Percentiles rank a stretch among this genome's conserved stretches.
Conservation (phyloP, 2,329 filamentous ascomycete species). For the Cryphonectria carpinicola region DNA sequence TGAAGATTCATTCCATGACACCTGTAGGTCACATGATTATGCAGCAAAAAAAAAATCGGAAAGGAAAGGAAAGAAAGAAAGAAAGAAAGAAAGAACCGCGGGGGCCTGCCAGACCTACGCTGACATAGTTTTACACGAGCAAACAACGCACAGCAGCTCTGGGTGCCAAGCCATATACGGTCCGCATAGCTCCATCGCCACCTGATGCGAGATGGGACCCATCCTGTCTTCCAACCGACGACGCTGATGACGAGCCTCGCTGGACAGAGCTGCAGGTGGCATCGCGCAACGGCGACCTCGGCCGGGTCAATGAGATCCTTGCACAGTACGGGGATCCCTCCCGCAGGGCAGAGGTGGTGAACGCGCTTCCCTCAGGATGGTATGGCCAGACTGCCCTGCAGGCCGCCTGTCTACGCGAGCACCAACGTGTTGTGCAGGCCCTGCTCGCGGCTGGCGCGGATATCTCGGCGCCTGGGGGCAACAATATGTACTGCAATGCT, state of each 20-base stretch:
- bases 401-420: conserved; percentile 39
- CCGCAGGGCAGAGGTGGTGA: conserved; percentile 29
- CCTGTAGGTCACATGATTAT: background rate
- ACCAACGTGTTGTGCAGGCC: conserved; percentile 34
- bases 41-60: too few relatives aligned
- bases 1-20: background rate
- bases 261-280: conserved; percentile 44
- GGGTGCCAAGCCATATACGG: background rate
- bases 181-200: conserved; percentile 2
- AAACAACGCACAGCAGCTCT: conserved; percentile 35
- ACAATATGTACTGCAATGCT: conserved; percentile 44
- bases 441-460: conserved; percentile 40
- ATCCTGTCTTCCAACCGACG: conserved; percentile 11
- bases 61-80: background rate
- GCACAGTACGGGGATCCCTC: background rate
- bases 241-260: conserved; percentile 22
- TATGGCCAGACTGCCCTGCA: conserved; percentile 44
- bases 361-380: conserved; percentile 39
- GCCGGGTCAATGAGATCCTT: conserved; percentile 34
- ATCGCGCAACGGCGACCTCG: conserved; percentile 38
- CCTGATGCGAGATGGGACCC: conserved; percentile 25
- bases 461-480: conserved; percentile 40
- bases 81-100: background rate
- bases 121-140: background rate
- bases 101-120: background rate